Conservation (phyloP, 306 rosid species). For the Mucuna pruriens region DNA sequence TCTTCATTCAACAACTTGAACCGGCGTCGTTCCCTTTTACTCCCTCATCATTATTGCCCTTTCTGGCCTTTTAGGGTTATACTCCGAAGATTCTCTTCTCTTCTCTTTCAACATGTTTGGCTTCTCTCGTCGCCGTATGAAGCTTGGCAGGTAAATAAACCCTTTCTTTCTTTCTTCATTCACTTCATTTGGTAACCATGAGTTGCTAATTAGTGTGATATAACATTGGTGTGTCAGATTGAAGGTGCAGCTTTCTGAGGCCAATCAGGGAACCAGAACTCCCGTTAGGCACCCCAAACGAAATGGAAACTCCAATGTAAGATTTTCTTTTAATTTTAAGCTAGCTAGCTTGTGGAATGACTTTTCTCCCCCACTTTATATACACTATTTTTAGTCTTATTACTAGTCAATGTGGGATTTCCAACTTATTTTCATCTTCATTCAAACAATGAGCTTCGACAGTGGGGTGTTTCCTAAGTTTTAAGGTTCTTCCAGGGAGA, state of each 20-base stretch:
- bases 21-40: background rate
- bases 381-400: background rate
- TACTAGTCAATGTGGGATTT: too few species aligned
- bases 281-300: conserved; percentile 70
- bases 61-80: conserved; percentile 28
- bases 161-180: background rate
- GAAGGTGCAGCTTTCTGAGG: conserved; percentile 76
- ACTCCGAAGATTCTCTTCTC: background rate
- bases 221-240: conserved; percentile 43
- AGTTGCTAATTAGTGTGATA: too few species aligned
- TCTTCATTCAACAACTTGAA: background rate
- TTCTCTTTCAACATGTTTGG: conserved; percentile 61
- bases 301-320: conserved; percentile 63
- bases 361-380: background rate
- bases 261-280: conserved; percentile 77
- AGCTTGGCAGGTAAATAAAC: conserved; percentile 68
- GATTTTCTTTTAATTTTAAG: too few species aligned
- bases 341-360: too few species aligned
- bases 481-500: conserved; percentile 54
- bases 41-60: conserved; percentile 16
- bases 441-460: background rate
- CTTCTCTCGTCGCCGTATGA: conserved; percentile 86
- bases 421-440: background rate
- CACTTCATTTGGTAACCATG: background rate
- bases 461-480: background rate